Conservation (phyloP, 2,329 filamentous ascomycete species). For the Scedosporium dehoogii region DNA sequence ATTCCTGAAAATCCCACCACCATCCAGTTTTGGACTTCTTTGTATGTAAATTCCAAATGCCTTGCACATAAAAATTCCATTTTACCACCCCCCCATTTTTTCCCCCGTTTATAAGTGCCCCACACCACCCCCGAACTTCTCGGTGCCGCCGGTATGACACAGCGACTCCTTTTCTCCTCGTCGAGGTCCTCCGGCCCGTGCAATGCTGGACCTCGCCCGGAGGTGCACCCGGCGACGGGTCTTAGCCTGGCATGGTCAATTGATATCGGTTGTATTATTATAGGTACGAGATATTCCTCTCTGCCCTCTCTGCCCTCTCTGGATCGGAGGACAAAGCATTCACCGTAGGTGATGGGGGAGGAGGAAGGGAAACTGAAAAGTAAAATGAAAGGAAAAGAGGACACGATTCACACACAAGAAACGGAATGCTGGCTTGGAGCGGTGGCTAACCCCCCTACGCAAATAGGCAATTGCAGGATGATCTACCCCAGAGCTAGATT, state of each 20-base stretch:
- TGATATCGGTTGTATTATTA: neutral
- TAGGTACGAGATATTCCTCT: neutral
- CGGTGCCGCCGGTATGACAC: neutral
- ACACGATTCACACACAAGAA: no score
- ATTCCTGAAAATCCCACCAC: neutral
- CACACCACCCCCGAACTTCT: neutral
- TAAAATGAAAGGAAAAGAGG: neutral
- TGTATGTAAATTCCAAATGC: neutral
- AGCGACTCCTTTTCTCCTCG: neutral
- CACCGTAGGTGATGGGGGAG: no score
- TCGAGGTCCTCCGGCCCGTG: neutral
- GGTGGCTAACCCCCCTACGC: neutral
- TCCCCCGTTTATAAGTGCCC: neutral
- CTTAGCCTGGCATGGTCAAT: neutral
- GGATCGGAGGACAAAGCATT: no score
- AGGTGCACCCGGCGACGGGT: neutral
- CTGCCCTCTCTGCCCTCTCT: no score
- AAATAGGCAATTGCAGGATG: slow-evolving; percentile 18
- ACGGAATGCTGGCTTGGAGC: no score
- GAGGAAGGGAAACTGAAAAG: no score
- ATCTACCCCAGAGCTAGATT: slow-evolving; percentile 7
- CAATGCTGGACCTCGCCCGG: neutral
- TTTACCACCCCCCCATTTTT: neutral
- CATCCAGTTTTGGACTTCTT: neutral
- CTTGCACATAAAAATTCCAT: neutral